A percentile compares a stretch with the other conserved stretches of the same genome.
These are phyloP conservation scores for Gynostemma pentaphyllum DNA, from an alignment of 306 rosid genomes.

Conservation along the genomic window DNA sequence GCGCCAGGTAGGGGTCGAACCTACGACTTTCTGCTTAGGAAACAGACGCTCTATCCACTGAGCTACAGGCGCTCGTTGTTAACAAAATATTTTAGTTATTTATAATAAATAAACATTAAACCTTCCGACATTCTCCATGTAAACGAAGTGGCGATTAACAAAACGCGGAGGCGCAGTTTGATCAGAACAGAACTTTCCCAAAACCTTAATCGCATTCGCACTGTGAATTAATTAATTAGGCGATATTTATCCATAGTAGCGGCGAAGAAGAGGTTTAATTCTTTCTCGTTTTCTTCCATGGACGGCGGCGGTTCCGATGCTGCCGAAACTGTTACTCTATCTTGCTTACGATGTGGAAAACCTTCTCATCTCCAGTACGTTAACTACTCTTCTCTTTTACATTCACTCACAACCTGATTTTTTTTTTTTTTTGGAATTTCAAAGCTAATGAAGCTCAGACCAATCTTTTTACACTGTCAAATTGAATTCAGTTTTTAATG, in stretches of 20 bases:
- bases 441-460: no score
- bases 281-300: constrained; percentile 25
- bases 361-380: constrained; percentile 81
- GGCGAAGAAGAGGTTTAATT: not conserved
- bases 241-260: no score
- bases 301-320: constrained; percentile 39
- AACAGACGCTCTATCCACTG: constrained; percentile 19
- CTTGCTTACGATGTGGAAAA: constrained; percentile 61
- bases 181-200: no score
- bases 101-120: no score
- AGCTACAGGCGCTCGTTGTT: constrained; percentile 12
- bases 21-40: constrained; percentile 18
- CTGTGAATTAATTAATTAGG: no score
- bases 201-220: not conserved
- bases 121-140: no score
- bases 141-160: no score
- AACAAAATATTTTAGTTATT: no score
- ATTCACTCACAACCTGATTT: no score
- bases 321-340: constrained; percentile 30
- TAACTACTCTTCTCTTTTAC: not conserved
- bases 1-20: constrained; percentile 17
- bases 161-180: no score
- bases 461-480: no score
- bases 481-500: no score
- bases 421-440: not conserved